Conservation (phyloP, 1,284 basidiomycete genomes). For the Mycena sp. region DNA sequence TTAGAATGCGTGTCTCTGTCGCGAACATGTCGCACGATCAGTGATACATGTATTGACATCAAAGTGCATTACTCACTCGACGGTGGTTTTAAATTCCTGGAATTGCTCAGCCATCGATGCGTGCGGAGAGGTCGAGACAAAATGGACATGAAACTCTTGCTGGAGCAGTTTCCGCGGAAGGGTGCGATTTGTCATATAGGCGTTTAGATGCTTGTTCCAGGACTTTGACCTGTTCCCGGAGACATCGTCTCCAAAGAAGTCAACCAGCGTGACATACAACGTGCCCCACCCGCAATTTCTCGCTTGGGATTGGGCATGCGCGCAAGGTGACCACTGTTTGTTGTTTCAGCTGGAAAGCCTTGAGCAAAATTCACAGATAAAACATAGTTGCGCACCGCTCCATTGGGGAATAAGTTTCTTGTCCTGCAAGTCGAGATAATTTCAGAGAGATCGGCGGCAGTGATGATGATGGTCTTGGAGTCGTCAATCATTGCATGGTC, state of each 20-base stretch:
- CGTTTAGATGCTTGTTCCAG: slow-evolving; percentile 43
- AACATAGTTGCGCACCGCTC: background rate
- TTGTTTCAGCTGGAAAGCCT: background rate
- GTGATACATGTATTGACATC: background rate
- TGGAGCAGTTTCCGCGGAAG: slow-evolving; percentile 34
- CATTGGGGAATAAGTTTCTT: background rate
- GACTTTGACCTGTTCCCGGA: slow-evolving; percentile 45
- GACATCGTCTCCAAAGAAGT: slow-evolving; percentile 43
- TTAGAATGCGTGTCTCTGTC: slow-evolving; percentile 1
- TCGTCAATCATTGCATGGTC: background rate
- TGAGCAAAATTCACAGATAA: background rate
- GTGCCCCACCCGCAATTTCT: slow-evolving; percentile 11
- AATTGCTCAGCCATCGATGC: slow-evolving; percentile 2
- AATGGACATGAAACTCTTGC: slow-evolving; percentile 38
- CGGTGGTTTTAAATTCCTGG: too few species aligned
- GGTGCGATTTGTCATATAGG: slow-evolving; percentile 38
- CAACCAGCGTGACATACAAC: slow-evolving; percentile 26
- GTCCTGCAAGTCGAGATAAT: background rate
- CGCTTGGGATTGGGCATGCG: background rate
- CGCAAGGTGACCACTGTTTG: background rate
- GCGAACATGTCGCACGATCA: background rate
- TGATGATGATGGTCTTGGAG: background rate
- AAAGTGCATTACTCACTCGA: background rate
- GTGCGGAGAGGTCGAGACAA: slow-evolving; percentile 8
- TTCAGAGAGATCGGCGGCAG: background rate